Evolutionary conservation across 78 protist species (phyloP).

Genomic region (Acrasis kona): DNA sequence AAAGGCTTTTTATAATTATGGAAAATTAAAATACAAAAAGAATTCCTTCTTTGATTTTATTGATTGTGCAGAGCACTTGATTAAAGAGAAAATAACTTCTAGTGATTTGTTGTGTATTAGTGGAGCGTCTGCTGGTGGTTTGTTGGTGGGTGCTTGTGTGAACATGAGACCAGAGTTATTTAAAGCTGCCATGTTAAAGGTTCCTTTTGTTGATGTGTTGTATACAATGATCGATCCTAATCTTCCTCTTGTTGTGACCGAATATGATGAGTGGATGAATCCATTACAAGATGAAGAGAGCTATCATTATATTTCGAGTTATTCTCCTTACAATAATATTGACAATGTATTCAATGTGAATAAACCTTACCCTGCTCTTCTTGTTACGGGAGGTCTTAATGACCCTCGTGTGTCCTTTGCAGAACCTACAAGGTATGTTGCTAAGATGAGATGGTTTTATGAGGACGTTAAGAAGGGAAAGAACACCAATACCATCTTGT

Average conservation of each 20-base stretch:
- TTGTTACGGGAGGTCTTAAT: background rate
- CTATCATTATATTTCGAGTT: conserved; percentile 28
- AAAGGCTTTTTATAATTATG: background rate
- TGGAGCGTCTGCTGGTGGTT: conserved; percentile 20
- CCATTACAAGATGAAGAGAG: conserved; percentile 5
- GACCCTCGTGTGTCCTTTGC: conserved; percentile 15
- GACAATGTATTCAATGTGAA: background rate
- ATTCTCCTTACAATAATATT: conserved; percentile 9
- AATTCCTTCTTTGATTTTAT: conserved; percentile 8
- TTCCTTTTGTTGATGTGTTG: conserved; percentile 38
- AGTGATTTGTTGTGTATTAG: background rate
- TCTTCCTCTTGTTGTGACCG: conserved; percentile 57
- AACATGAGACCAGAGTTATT: conserved; percentile 15
- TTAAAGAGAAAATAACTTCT: background rate
- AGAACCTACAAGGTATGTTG: background rate
- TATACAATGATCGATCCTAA: conserved; percentile 46
- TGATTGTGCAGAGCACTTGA: conserved; percentile 12
- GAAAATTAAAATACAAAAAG: background rate
- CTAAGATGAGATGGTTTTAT: conserved; percentile 6
- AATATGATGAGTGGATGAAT: conserved; percentile 77
- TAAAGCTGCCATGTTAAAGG: background rate
- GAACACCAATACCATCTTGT: too few species aligned
- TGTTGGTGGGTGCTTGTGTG: conserved; percentile 6
- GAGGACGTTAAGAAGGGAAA: too few species aligned
- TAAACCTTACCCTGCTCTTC: background rate